Base-by-base conservation (phyloP, 257 asterid species). In the Coffea canephora region DNA sequence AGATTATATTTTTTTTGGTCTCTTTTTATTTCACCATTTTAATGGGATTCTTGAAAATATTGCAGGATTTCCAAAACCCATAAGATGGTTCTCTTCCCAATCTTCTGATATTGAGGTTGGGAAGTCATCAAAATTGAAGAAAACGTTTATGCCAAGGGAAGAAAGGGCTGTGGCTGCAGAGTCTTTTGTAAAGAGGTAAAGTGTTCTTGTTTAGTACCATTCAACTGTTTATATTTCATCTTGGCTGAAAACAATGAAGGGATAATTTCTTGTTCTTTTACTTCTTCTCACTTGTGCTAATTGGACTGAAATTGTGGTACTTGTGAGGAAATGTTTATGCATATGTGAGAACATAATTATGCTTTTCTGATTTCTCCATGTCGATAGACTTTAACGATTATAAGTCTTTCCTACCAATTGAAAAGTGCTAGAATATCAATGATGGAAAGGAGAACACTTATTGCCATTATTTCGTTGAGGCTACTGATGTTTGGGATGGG, bases 161-260 rank as follows among this genome's bases (percentile, higher is more conserved):
- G 73, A 66, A 55, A 82, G 79, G 54, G 81, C 75, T 71, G 18
- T 52, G 78, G 55, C 69, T 14, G 80, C 57, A 71, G 80, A 76
- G 79, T 80, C 79, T 75, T 36, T 64, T 72, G 84, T 64, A 52
- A 69, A 75, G 77, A 83, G 81, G 93, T 86, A 71, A 78, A 85
- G 62, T 79, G 16, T 62, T 69, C 62, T 54, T 23, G 67, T 48
- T 77, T 34, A 8, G 27, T 16, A 82, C n/a, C 10, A 49, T 13
- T 21, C 25, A 10, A 61, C 39, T 6, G 59, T 48, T 14, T 73
- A 52, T 10, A 46, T 9, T 13, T 4, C 5, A 0, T 36, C 7
- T 14, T 69, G 4, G 25, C 19, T 39, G 69, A 21, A 41, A 62
- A 66, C 43, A 39, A 39, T 46, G 23, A 48, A 71, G 62, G 34